phyloP scores from a whole-genome alignment of 257 asterid genomes.

The Fraxinus excelsior region DNA sequence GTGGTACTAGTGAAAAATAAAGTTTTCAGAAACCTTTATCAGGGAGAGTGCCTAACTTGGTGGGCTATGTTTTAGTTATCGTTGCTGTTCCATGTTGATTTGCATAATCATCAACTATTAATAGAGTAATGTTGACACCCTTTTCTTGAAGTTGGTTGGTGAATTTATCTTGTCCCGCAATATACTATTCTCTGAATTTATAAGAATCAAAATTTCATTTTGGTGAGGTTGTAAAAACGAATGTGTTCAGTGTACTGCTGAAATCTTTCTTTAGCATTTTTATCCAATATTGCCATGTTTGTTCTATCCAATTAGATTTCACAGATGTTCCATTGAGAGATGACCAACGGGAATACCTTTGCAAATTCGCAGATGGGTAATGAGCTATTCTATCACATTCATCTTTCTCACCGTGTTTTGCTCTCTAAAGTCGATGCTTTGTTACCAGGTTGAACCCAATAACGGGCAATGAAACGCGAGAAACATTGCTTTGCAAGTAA shows the following conservation, averaged over 20 bases:
- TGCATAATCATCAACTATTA: too few relatives aligned
- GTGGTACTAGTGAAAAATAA: too few relatives aligned
- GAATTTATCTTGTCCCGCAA: too few relatives aligned
- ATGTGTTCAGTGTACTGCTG: not conserved
- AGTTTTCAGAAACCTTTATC: too few relatives aligned
- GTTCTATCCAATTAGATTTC: slow-evolving; percentile 52
- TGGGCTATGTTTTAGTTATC: too few relatives aligned
- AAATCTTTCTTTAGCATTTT: not conserved
- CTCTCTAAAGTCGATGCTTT: slow-evolving; percentile 9
- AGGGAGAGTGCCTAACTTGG: too few relatives aligned
- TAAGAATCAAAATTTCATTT: too few relatives aligned
- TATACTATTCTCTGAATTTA: too few relatives aligned
- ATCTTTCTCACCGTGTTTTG: not conserved
- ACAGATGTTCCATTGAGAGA: slow-evolving; percentile 96
- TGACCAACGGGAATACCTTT: slow-evolving; percentile 85
- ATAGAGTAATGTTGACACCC: too few relatives aligned
- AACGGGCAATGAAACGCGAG: slow-evolving; percentile 90
- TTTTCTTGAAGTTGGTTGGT: too few relatives aligned
- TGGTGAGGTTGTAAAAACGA: not conserved
- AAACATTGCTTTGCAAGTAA: slow-evolving; percentile 77
- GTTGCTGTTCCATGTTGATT: too few relatives aligned
- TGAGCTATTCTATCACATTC: not conserved
- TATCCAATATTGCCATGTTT: not conserved
- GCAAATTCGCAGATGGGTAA: slow-evolving; percentile 94
- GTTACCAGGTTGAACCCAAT: slow-evolving; percentile 62